These are phyloP conservation scores for Rhinocladiella mackenziei DNA, from an alignment of 2,329 filamentous ascomycete species.

Conservation along the genomic window DNA sequence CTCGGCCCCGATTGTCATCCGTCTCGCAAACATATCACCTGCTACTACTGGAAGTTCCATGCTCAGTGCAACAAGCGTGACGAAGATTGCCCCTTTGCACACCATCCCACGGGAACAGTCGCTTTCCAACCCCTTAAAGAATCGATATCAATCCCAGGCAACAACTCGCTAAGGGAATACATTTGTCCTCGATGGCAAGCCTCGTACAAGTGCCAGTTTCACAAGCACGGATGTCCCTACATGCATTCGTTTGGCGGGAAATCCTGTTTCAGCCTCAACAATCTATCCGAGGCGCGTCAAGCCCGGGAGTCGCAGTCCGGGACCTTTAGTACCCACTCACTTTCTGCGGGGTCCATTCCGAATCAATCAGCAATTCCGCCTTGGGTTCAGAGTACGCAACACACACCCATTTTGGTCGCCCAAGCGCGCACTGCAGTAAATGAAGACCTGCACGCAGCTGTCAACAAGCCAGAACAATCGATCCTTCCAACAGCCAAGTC, in stretches of 20 bases:
- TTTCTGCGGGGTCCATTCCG: neutral
- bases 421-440: neutral
- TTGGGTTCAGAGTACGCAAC: conserved; percentile 2
- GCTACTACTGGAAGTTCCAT: conserved; percentile 16
- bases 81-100: conserved; percentile 16
- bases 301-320: neutral
- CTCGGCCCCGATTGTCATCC: conserved; percentile 11
- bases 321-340: neutral
- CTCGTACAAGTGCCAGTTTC: conserved; percentile 1
- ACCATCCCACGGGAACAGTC: conserved; percentile 17
- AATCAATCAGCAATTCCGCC: neutral
- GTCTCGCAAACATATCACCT: conserved; percentile 22
- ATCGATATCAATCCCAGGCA: neutral
- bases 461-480: too few species aligned
- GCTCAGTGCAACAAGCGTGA: conserved; percentile 4
- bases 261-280: conserved; percentile 1
- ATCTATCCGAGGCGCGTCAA: neutral
- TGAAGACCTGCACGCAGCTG: too few species aligned
- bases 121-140: conserved; percentile 12
- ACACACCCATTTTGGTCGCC: neutral
- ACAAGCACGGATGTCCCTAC: conserved; percentile 9
- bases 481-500: neutral
- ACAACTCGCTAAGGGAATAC: conserved; percentile 10
- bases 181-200: conserved; percentile 16
- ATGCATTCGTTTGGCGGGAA: neutral